A percentile compares a stretch with the other conserved stretches of the same genome.
phyloP scores from a whole-genome alignment of 2,329 filamentous ascomycete genomes.

The Paecilomyces sp. region DNA sequence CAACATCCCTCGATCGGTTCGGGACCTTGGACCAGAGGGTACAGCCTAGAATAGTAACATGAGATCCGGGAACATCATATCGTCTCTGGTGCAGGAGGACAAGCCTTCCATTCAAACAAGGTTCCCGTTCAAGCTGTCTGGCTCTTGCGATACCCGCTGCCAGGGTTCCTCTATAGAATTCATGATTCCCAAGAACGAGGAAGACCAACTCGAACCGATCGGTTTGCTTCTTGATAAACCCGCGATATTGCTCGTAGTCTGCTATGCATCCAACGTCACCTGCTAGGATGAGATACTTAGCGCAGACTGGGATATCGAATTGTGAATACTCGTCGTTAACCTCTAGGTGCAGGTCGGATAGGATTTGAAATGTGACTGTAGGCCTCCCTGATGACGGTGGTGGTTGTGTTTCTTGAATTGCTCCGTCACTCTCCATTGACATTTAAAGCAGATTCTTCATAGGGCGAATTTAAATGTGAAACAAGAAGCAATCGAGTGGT shows the following conservation, averaged over 20 bases:
- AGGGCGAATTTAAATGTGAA: neutral
- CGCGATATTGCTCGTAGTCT: conserved; percentile 12
- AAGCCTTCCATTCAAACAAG: conserved; percentile 8
- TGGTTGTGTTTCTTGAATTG: neutral
- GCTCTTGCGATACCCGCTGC: conserved; percentile 9
- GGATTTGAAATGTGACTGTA: conserved; percentile 10
- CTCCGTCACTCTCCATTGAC: neutral
- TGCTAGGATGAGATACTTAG: conserved; percentile 16
- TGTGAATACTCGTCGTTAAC: conserved; percentile 13
- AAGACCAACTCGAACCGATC: conserved; percentile 17
- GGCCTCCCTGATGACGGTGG: neutral
- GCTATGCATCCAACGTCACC: conserved; percentile 26
- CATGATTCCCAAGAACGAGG: conserved; percentile 28
- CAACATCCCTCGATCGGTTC: conserved; percentile 24
- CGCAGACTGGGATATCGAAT: conserved; percentile 13
- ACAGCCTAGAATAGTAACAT: conserved; percentile 46
- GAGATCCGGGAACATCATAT: conserved; percentile 10
- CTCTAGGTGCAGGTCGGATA: conserved; percentile 22
- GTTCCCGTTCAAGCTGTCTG: conserved; percentile 11
- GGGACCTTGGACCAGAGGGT: conserved; percentile 49
- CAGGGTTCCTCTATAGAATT: conserved; percentile 17
- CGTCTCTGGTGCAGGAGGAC: conserved; percentile 11
- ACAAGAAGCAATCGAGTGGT: neutral
- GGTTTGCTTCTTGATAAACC: conserved; percentile 18
- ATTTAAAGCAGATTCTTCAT: neutral